Conservation (phyloP, 2,329 filamentous ascomycete genomes). For the Ophiostoma piceae region DNA sequence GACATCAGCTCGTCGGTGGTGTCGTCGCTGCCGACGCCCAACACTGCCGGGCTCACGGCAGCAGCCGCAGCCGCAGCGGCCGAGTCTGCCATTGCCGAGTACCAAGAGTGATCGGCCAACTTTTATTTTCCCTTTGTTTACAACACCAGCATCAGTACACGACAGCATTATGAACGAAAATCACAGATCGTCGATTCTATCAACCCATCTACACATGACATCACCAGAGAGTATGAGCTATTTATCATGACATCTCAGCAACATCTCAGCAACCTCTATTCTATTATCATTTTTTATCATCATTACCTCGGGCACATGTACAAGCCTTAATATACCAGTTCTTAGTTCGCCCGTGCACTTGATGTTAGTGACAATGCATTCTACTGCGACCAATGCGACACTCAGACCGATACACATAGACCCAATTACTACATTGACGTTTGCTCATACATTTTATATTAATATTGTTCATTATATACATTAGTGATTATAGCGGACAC, state of each 20-base stretch:
- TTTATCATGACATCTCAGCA: neutral
- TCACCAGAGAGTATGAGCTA: neutral
- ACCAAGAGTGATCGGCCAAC: neutral
- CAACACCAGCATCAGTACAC: neutral
- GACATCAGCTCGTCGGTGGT: slow-evolving; percentile 42
- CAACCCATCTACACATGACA: no score
- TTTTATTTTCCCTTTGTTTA: no score
- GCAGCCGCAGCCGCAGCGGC: neutral
- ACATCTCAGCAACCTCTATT: neutral
- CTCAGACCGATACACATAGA: no score
- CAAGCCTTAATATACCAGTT: neutral
- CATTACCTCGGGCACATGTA: neutral
- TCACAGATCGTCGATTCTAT: neutral
- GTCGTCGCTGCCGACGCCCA: slow-evolving; percentile 17
- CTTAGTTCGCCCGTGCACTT: neutral
- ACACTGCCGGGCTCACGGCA: slow-evolving; percentile 27
- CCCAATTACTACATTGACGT: no score
- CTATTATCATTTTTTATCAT: neutral
- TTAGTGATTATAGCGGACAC: neutral
- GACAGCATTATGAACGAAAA: neutral
- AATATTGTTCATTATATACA: neutral
- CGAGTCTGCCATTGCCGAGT: neutral
- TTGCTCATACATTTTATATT: no score
- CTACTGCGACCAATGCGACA: neutral
- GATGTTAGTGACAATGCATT: no score